Base-by-base conservation (phyloP, 768 basidiomycete genomes). In the Fomitopsis serialis region DNA sequence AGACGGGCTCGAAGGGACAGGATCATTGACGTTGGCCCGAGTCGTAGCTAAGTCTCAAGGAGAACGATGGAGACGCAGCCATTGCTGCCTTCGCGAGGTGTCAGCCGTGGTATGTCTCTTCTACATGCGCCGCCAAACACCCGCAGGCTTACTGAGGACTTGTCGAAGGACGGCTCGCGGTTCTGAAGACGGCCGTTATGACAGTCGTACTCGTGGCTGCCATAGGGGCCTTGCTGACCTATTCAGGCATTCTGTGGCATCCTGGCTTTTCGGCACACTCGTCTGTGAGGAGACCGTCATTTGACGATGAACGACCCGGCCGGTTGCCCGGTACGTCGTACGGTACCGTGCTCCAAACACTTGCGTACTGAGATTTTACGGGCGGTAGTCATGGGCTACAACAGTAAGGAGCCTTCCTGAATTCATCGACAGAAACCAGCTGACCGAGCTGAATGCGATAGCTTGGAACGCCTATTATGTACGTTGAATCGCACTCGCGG, bases 401-500 rank as follows among this genome's bases (percentile, higher is more conserved):
- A 85, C 57, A 84, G 82, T 84, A 45, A 62, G 79, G 59, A 21
- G 6, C 6, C 29, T 32, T 32, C 29, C 11, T 11, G n/a, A n/a
- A n/a, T 32, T 11, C 5, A 32, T 32, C 5, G 29, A 5, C 29
- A 32, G 29, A 32, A 32, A 32, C 17, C 48, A 35, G 27, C 21
- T 11, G 10, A 35, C 9, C 48, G 40, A 23, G 34, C 61, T 46
- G 50, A 55, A 19, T 59, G 22, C 2, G 24, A 34, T 46, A 85
- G 84, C 84, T 6, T 86, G 84, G 84, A 85, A 86, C 63, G 84
- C 82, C 7, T 84, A 81, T 63, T 76, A 84, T 58, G 82, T 84
- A 55, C 49, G 74, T 60, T 17, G n/a, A 8, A 11, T 36, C n/a
- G 29, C 6, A 4, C 15, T 7, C 37, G 15, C 37, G 8, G 37